Evolutionary conservation across 805 yeast species (phyloP).

Genomic region (Yamadazyma kitorensis): DNA sequence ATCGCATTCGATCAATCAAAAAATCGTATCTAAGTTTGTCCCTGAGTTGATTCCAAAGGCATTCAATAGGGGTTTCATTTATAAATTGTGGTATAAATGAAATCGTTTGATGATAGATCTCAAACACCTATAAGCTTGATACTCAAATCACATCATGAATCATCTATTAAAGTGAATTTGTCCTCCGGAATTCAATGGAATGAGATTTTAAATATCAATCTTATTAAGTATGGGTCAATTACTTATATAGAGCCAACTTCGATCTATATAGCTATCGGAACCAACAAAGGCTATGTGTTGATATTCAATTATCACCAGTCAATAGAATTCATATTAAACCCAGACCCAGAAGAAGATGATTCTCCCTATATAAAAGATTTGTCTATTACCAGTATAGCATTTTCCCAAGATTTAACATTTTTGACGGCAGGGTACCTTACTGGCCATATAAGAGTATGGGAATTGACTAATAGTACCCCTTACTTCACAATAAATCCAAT

Average conservation of each 20-base stretch:
- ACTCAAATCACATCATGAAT: constrained; percentile 12
- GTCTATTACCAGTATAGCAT: constrained; percentile 50
- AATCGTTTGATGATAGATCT: constrained; percentile 36
- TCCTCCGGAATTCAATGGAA: constrained; percentile 22
- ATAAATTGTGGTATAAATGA: too few species aligned
- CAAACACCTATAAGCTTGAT: constrained; percentile 26
- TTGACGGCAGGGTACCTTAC: constrained; percentile 65
- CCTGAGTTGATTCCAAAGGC: too few species aligned
- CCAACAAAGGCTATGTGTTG: constrained; percentile 60
- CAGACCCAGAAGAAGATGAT: constrained; percentile 1
- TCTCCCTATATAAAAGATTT: constrained; percentile 7
- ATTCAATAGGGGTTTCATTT: too few species aligned
- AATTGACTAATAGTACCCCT: constrained; percentile 51
- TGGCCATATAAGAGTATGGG: constrained; percentile 74
- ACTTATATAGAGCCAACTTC: constrained; percentile 23
- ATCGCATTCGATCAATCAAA: too few species aligned
- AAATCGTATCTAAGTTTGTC: too few species aligned
- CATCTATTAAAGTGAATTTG: constrained; percentile 4
- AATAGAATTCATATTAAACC: constrained; percentile 42
- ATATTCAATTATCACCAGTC: constrained; percentile 70
- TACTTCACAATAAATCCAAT: constrained; percentile 34
- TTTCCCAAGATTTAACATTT: constrained; percentile 68
- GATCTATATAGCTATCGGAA: constrained; percentile 59
- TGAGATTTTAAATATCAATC: constrained; percentile 20
- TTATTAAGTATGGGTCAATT: constrained; percentile 21